Evolutionary conservation across 1,284 basidiomycete species (phyloP), one percentile per base, ranked within the genome.

Genomic region (Athelia sp.): DNA sequence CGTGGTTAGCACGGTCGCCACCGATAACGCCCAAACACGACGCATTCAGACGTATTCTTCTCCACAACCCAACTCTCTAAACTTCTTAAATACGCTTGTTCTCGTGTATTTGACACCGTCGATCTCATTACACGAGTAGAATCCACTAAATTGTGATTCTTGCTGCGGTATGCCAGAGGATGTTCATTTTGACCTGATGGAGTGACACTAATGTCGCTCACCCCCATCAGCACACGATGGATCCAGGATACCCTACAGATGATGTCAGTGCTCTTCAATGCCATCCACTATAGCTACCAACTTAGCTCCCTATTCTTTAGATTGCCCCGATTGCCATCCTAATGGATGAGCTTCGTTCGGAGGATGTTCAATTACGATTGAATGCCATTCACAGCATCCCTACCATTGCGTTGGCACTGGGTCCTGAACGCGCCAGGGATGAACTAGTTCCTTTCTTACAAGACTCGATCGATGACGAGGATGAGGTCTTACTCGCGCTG

Each of bases 391-490:
- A 97, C 71, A 93, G 96, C 68, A 84, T 99, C 64, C 95, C 94
- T 53, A 99, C 97, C 49, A 99, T 99, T 71, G 97, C 97, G 2
- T 82, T 99, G 54, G 97, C 97, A 35, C 81, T 99, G 46, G 97
- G 97, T 13, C 87, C 94, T 26, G 90, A 97, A 75, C 89, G 97
- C 56, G 90, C 96, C 31, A 85, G 97, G 55, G 92, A 96, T 53
- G 97, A 99, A 69, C 82, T 99, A 56, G 84, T 99, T 56, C 93
- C 95, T 1, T 99, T 99, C 75, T 80, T 99, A 51, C 90, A 94
- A 73, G 96, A 99, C 64, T 97, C 94, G 32, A 85, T 99, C 58
- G 97, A 99, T 69, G 97, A 99, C 64, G 97, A 99, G 72, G 97
- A 99, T 67, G 97, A 99, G 66, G 96, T 99, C 24, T 76, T 99